A percentile compares a stretch with the other conserved stretches of the same genome.
Evolutionary conservation across 2,329 filamentous ascomycete species (phyloP).

Genomic region (Fusarium brevicatenulatum): DNA sequence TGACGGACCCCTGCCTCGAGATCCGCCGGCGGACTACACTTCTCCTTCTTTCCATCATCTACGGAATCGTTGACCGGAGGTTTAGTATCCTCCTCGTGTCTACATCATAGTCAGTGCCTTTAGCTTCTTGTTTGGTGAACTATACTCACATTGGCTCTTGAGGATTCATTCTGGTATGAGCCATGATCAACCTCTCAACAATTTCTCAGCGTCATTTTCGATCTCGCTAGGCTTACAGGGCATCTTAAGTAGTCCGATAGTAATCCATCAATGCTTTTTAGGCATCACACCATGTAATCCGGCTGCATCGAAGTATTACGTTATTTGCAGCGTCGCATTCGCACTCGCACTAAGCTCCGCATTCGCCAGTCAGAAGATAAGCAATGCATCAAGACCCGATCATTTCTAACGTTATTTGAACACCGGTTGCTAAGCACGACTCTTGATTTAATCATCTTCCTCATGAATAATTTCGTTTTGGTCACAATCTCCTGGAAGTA

Average conservation of each 20-base stretch:
- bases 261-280: neutral
- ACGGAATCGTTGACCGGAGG: rapidly evolving
- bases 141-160: neutral
- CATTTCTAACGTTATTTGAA: neutral
- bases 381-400: neutral
- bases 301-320: neutral
- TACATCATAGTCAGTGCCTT: neutral
- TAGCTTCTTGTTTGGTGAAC: too few species aligned
- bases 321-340: neutral
- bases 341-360: neutral
- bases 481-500: too few species aligned
- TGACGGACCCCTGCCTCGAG: neutral
- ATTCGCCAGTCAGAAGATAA: neutral
- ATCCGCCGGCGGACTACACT: neutral
- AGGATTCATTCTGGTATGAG: too few species aligned
- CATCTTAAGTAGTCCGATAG: neutral
- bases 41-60: neutral
- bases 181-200: neutral
- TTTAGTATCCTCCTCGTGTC: rapidly evolving
- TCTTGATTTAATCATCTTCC: too few species aligned
- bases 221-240: rapidly evolving
- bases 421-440: neutral
- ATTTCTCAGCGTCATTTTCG: too few species aligned
- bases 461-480: neutral
- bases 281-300: constrained; percentile 3